Percentiles rank a stretch among this genome's conserved stretches.
These are phyloP conservation scores for Aegilops sharonensis DNA, from an alignment of 176 grass and related monocot species.

Conservation along the genomic window DNA sequence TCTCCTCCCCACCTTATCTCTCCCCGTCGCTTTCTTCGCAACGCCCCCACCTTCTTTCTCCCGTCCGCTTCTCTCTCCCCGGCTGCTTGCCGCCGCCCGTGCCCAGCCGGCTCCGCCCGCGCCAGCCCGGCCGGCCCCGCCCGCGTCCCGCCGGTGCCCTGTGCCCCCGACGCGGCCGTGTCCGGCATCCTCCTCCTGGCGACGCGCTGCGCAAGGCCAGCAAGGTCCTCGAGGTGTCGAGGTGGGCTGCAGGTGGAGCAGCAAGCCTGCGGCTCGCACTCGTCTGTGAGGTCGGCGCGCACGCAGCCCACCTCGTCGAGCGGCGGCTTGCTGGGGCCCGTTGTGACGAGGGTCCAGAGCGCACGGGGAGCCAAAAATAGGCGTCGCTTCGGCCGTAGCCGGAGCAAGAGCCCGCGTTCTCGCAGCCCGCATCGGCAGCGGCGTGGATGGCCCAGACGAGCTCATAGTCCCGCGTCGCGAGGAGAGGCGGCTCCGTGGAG, in stretches of 20 bases:
- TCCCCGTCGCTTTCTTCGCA: too few species aligned
- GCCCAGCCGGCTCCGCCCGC: too few species aligned
- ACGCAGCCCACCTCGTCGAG: conserved; percentile 56
- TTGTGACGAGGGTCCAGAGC: conserved; percentile 58
- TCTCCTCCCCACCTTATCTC: too few species aligned
- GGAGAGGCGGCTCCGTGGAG: conserved; percentile 15
- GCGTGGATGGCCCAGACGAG: conserved; percentile 52
- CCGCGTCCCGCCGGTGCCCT: too few species aligned
- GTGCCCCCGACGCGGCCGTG: too few species aligned
- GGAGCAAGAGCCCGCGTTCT: neutral
- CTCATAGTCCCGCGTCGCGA: conserved; percentile 49
- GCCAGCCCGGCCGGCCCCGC: too few species aligned
- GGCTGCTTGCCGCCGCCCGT: too few species aligned
- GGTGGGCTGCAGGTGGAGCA: conserved; percentile 43
- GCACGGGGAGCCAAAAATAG: conserved; percentile 69
- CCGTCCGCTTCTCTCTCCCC: too few species aligned
- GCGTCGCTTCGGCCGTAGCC: conserved; percentile 24
- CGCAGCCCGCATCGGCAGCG: neutral
- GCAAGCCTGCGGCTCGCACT: conserved; percentile 49
- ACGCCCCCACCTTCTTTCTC: too few species aligned
- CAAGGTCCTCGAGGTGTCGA: too few species aligned
- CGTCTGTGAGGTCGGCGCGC: conserved; percentile 67
- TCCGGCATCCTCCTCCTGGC: too few species aligned
- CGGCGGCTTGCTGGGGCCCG: conserved; percentile 42
- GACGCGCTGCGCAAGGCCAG: too few species aligned